Conservation (phyloP, 164 flowering plant genomes). For the Dillenia turbinata region DNA sequence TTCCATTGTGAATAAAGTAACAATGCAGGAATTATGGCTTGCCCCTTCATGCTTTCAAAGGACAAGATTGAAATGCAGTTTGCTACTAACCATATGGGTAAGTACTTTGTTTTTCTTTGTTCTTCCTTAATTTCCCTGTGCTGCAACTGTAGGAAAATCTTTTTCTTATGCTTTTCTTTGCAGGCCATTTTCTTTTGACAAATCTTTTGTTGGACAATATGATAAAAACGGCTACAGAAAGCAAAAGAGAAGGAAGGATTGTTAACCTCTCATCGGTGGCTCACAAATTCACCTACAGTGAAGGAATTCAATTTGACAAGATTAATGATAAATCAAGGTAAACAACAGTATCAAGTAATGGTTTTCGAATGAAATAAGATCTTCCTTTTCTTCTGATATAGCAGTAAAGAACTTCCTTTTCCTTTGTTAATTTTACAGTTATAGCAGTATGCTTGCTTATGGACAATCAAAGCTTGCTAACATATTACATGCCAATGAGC, state of each 20-base stretch:
- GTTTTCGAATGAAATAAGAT: too few relatives aligned
- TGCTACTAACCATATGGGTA: slow-evolving; percentile 77
- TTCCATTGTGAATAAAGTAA: slow-evolving; percentile 30
- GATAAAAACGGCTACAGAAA: slow-evolving; percentile 53
- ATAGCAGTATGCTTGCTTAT: slow-evolving; percentile 31
- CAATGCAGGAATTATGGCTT: slow-evolving; percentile 71
- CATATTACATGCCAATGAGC: slow-evolving; percentile 21
- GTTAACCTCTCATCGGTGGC: slow-evolving; percentile 66
- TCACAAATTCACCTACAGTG: slow-evolving; percentile 42
- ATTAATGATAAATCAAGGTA: slow-evolving; percentile 65
- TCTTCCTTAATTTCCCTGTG: too few relatives aligned
- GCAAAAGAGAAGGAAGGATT: slow-evolving; percentile 64
- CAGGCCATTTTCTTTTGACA: slow-evolving; percentile 88
- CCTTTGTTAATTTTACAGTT: slow-evolving; percentile 19
- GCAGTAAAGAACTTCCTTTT: background rate
- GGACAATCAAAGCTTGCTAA: slow-evolving; percentile 43
- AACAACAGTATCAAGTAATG: background rate
- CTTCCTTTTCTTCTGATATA: background rate
- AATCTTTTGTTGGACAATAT: slow-evolving; percentile 67
- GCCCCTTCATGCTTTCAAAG: slow-evolving; percentile 56
- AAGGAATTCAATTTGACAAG: slow-evolving; percentile 67
- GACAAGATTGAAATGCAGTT: slow-evolving; percentile 71
- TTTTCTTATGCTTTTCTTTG: slow-evolving; percentile 8
- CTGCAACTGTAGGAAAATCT: too few relatives aligned
- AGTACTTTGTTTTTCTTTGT: background rate